phyloP scores from a whole-genome alignment of 169 alveolate species.

The Plasmodium reichenowi region DNA sequence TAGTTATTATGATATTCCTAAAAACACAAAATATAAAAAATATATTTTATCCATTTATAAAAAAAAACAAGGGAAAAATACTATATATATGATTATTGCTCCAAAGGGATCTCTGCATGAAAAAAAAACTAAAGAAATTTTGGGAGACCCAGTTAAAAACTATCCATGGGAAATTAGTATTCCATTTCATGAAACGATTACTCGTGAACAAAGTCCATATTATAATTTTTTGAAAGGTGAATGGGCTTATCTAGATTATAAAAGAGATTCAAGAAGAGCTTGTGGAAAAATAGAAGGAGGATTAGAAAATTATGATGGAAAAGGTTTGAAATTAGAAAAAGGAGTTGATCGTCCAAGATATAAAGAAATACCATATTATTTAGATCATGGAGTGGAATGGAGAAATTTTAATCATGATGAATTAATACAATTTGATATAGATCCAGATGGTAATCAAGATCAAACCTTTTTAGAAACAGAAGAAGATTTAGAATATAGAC shows the following conservation, averaged over 20 bases:
- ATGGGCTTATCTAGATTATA: constrained; percentile 86
- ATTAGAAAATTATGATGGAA: constrained; percentile 83
- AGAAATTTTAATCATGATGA: constrained; percentile 79
- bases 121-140: constrained; percentile 44
- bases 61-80: neutral
- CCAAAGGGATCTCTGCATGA: constrained; percentile 77
- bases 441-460: constrained; percentile 86
- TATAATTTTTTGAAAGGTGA: constrained; percentile 82
- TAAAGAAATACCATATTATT: constrained; percentile 79
- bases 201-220: constrained; percentile 74
- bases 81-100: constrained; percentile 47
- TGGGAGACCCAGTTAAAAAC: constrained; percentile 28
- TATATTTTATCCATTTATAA: neutral
- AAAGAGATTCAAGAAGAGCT: constrained; percentile 81
- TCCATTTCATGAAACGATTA: constrained; percentile 78
- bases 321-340: constrained; percentile 80
- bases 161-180: constrained; percentile 84
- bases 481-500: constrained; percentile 84
- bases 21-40: neutral
- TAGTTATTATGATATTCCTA: too few relatives aligned
- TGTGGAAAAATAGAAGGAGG: constrained; percentile 88
- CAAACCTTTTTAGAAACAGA: constrained; percentile 83
- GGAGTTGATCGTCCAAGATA: constrained; percentile 86
- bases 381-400: constrained; percentile 85
- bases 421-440: constrained; percentile 77